Evolutionary conservation across 306 rosid genomes (phyloP).

Genomic region (Gillenia trifoliata): DNA sequence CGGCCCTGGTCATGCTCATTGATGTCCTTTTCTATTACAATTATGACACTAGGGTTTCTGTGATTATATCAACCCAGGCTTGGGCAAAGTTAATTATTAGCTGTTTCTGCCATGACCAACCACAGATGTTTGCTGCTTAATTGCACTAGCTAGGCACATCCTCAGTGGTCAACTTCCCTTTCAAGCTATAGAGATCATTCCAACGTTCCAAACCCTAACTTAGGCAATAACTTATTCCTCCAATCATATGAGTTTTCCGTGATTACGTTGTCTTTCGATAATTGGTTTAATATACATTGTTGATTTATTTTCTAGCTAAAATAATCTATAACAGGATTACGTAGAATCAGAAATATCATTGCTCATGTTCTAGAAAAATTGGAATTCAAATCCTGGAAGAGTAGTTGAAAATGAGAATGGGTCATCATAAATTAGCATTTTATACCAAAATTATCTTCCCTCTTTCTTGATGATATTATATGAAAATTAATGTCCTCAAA

Average conservation of each 20-base stretch:
- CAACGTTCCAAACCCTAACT: not conserved
- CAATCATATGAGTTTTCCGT: not conserved
- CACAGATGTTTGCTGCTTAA: not conserved
- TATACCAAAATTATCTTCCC: too few relatives aligned
- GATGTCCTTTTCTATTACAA: not conserved
- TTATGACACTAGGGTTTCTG: not conserved
- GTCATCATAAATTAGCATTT: too few relatives aligned
- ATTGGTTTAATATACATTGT: not conserved
- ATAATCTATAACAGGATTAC: too few relatives aligned
- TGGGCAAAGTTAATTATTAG: too few relatives aligned
- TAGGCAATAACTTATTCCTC: not conserved
- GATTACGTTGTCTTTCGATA: not conserved
- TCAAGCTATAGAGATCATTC: not conserved
- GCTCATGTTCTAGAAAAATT: too few relatives aligned
- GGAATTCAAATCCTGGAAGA: too few relatives aligned
- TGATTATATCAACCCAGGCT: not conserved
- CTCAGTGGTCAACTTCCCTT: not conserved
- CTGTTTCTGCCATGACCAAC: not conserved
- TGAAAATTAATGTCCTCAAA: too few relatives aligned
- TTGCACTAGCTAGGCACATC: not conserved
- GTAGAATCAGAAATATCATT: too few relatives aligned
- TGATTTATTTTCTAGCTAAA: not conserved
- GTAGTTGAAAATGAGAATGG: too few relatives aligned
- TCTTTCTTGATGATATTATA: too few relatives aligned
- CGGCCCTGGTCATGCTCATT: too few relatives aligned